Evolutionary conservation across 768 basidiomycete species (phyloP).

Genomic region (Pseudohyphozyma bogoriensis): DNA sequence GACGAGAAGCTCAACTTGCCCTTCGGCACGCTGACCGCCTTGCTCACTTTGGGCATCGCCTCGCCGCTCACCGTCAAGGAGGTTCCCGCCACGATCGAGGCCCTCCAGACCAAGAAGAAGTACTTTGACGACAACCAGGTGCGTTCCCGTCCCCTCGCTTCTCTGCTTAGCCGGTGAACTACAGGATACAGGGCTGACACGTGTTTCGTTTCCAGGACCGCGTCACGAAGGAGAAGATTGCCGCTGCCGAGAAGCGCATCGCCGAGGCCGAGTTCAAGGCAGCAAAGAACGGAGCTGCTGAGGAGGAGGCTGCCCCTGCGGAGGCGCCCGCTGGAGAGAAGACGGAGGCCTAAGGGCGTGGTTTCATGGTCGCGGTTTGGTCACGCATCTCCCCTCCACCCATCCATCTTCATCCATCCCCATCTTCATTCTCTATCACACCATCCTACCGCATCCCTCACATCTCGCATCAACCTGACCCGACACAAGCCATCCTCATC

Average conservation of each 20-base stretch:
- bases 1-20: conserved; percentile 57
- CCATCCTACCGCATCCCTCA: background rate
- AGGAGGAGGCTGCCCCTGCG: background rate
- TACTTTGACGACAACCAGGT: conserved; percentile 92
- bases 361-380: background rate
- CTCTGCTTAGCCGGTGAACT: background rate
- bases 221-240: conserved; percentile 31
- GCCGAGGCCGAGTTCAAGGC: conserved; percentile 48
- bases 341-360: too few relatives aligned
- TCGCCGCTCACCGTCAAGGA: conserved; percentile 70
- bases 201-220: conserved; percentile 16
- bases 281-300: background rate
- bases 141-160: conserved; percentile 33
- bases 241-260: conserved; percentile 50
- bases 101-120: conserved; percentile 83
- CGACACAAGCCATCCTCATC: background rate
- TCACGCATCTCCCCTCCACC: background rate
- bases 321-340: too few relatives aligned
- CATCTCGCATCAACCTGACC: background rate
- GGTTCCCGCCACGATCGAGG: conserved; percentile 71
- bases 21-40: conserved; percentile 72
- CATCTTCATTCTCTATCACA: background rate
- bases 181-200: too few relatives aligned
- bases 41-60: conserved; percentile 78
- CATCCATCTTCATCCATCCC: background rate